Conservation (phyloP, 2,329 filamentous ascomycete species). For the Penicillium concentricum region DNA sequence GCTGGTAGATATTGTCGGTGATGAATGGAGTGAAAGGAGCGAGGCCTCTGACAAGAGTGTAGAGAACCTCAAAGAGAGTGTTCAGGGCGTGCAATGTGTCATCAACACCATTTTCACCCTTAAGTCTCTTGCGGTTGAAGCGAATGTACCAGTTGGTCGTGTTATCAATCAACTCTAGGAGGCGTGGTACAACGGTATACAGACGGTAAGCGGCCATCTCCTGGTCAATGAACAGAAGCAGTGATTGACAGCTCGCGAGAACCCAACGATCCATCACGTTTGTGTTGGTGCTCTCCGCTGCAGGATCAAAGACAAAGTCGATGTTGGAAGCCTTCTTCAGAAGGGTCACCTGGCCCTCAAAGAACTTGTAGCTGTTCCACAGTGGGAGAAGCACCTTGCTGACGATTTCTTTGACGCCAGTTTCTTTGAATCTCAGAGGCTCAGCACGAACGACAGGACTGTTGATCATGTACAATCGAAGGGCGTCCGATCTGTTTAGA, state of each 20-base stretch:
- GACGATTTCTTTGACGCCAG: slow-evolving; percentile 91
- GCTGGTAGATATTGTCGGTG: slow-evolving; percentile 89
- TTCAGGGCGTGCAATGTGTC: slow-evolving; percentile 91
- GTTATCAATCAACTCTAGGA: slow-evolving; percentile 84
- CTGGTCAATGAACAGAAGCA: slow-evolving; percentile 86
- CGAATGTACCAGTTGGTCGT: slow-evolving; percentile 99
- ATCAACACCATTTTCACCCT: slow-evolving; percentile 80
- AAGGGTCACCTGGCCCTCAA: slow-evolving; percentile 80
- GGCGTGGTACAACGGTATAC: slow-evolving; percentile 86
- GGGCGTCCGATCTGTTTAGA: slow-evolving; percentile 69
- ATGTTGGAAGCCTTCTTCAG: slow-evolving; percentile 80
- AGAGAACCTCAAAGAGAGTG: slow-evolving; percentile 90
- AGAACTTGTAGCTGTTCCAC: slow-evolving; percentile 98
- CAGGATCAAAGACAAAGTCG: slow-evolving; percentile 76
- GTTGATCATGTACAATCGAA: slow-evolving; percentile 94
- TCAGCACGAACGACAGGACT: slow-evolving; percentile 92
- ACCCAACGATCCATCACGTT: slow-evolving; percentile 99
- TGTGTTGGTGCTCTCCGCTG: slow-evolving; percentile 70
- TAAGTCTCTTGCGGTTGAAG: slow-evolving; percentile 86
- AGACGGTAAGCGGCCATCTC: slow-evolving; percentile 82
- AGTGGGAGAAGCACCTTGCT: slow-evolving; percentile 85
- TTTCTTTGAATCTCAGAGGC: slow-evolving; percentile 85
- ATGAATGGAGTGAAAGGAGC: slow-evolving; percentile 96
- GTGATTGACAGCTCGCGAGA: slow-evolving; percentile 83
- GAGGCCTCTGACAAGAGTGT: slow-evolving; percentile 80